Evolutionary conservation across 1,284 basidiomycete genomes (phyloP).

Genomic region (Apiotrichum sp.): DNA sequence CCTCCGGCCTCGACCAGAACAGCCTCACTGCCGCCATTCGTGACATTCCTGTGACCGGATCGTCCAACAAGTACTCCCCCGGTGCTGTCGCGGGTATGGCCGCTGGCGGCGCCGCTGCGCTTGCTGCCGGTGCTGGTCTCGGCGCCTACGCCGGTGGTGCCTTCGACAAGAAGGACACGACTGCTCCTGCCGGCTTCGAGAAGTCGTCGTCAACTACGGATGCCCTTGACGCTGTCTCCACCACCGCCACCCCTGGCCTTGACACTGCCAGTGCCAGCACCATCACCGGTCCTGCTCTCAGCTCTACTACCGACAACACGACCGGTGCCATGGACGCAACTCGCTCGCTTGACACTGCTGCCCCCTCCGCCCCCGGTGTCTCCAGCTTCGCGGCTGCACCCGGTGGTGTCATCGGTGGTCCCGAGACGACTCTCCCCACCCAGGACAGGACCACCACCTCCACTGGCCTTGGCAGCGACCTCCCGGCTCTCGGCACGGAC

Average conservation of each 20-base stretch:
- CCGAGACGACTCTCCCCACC: no score
- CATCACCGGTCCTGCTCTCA: not conserved
- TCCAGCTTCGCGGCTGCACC: not conserved
- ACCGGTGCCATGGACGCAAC: constrained; percentile 2
- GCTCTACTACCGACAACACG: not conserved
- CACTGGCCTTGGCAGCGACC: no score
- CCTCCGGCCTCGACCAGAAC: not conserved
- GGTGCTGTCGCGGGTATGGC: not conserved
- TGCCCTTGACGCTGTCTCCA: not conserved
- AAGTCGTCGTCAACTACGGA: not conserved
- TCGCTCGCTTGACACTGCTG: not conserved
- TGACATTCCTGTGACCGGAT: not conserved
- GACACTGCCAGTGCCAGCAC: not conserved
- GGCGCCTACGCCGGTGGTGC: not conserved
- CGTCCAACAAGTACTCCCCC: not conserved
- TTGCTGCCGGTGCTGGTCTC: not conserved
- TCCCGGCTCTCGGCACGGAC: no score
- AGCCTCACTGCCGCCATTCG: constrained; percentile 1
- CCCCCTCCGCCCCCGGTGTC: not conserved
- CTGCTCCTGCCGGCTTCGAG: not conserved
- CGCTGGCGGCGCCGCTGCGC: not conserved
- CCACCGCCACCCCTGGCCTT: not conserved
- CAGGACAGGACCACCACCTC: no score
- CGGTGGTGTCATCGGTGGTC: no score
- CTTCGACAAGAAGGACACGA: not conserved